Percentiles rank a stretch among this genome's conserved stretches.
phyloP scores from a whole-genome alignment of 169 alveolate species.

The Eimeria maxima region DNA sequence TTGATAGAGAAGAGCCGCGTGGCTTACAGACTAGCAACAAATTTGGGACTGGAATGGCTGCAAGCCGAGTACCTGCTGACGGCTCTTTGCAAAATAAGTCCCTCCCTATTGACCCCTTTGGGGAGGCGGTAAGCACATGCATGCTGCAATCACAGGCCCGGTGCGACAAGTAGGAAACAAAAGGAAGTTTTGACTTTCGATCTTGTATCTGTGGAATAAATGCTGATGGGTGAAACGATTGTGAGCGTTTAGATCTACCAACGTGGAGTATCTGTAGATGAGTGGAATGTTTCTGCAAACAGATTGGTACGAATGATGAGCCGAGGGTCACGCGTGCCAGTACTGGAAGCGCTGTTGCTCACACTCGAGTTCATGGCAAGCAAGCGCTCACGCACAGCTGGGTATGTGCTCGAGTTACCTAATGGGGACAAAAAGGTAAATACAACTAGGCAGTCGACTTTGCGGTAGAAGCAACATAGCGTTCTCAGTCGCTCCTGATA shows the following conservation, averaged over 20 bases:
- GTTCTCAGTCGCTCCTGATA: neutral
- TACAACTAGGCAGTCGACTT: neutral
- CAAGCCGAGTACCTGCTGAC: slow-evolving; percentile 77
- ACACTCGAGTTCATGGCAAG: slow-evolving; percentile 76
- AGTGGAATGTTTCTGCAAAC: neutral
- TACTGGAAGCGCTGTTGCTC: slow-evolving; percentile 74
- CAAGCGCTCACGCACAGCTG: slow-evolving; percentile 78
- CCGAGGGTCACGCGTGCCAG: slow-evolving; percentile 65
- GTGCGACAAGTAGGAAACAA: neutral
- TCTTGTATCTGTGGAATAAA: neutral
- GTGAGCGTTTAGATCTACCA: neutral
- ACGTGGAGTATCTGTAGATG: neutral
- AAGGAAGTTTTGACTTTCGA: neutral
- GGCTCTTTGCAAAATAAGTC: slow-evolving; percentile 61
- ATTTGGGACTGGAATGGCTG: slow-evolving; percentile 79
- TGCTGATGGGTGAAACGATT: neutral
- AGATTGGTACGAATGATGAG: slow-evolving; percentile 71
- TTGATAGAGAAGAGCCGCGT: slow-evolving; percentile 73
- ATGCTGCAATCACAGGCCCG: neutral
- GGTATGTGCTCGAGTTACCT: slow-evolving; percentile 81
- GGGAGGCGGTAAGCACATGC: slow-evolving; percentile 60
- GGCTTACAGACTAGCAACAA: slow-evolving; percentile 78
- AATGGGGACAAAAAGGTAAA: slow-evolving; percentile 65
- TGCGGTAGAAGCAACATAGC: neutral
- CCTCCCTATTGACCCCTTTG: slow-evolving; percentile 69